Base-by-base conservation (phyloP, 805 yeast species). In the Saccharomycopsis amapae region DNA sequence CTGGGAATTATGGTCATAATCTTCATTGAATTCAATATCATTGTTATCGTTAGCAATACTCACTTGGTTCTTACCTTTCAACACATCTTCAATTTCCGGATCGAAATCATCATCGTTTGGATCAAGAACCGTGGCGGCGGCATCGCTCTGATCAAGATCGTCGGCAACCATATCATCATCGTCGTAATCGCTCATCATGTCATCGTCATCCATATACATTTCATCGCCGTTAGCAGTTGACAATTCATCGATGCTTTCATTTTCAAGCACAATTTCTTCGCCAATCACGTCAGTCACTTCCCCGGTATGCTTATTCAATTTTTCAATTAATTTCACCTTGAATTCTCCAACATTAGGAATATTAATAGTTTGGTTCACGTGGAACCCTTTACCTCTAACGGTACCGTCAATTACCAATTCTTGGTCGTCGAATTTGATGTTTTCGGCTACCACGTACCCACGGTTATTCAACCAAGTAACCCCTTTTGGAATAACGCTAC, bases 381-480 rank as follows among this genome's bases (percentile, higher is more conserved):
- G 76, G 63, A 93, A 80, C 0, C 95, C 95, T 39, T 72, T 65
- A 45, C 97, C 98, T 61, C 99, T 76, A 3, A 85, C 87, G 3
- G 78, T 74, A 41, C 98, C 99, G 59, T 80, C 82, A 5, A 93
- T 73, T 5, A 75, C 75, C 32, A 88, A 59, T 24, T 66, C 57
- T 5, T 68, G 69, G 36, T 56, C 53, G 45, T 51, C 46, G 45
- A 62, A 66, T 23, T 56, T 45, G 37, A 60, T 55, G 50, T 59
- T 62, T 54, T 88, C 94, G 1, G 94, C 89, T 7, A 93, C 72
- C 44, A 93, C 44, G 65, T 88, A 93, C 5, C 96, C 90, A 59
- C 98, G 72, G n/a, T 79, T 66, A 56, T 90, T 97, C 65, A 97
- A 80, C 97, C 98, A 93, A 20, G 76, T 76, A 39, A 94, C 70